phyloP scores from a whole-genome alignment of 1,284 basidiomycete genomes.

The Trametes hirsuta region DNA sequence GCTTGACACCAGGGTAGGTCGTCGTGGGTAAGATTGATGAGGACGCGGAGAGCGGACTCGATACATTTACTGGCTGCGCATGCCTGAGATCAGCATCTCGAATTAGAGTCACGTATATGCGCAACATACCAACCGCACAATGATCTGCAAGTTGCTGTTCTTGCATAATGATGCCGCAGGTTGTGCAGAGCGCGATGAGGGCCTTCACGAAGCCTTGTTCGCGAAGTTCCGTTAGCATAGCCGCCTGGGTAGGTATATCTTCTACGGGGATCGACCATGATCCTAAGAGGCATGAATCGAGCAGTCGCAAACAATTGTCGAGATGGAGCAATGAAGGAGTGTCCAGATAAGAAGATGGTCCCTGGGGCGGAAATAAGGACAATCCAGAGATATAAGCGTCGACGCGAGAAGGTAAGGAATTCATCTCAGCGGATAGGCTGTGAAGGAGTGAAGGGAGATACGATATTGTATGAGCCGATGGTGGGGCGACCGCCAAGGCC shows the following conservation, averaged over 20 bases:
- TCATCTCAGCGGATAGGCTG: slow-evolving; percentile 44
- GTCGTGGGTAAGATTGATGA: slow-evolving; percentile 70
- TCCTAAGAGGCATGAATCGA: slow-evolving; percentile 65
- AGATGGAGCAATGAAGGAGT: slow-evolving; percentile 49
- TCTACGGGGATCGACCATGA: slow-evolving; percentile 47
- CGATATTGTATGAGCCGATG: slow-evolving; percentile 38
- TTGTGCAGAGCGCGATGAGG: slow-evolving; percentile 51
- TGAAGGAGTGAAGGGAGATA: slow-evolving; percentile 37
- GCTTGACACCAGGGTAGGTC: slow-evolving; percentile 55
- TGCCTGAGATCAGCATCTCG: background rate
- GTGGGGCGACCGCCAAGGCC: slow-evolving; percentile 43
- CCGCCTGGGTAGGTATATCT: slow-evolving; percentile 17
- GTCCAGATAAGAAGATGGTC: slow-evolving; percentile 28
- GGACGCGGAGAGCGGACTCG: slow-evolving; percentile 60
- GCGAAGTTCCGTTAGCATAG: slow-evolving; percentile 23
- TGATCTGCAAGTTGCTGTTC: slow-evolving; percentile 27
- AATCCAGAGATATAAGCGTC: slow-evolving; percentile 46
- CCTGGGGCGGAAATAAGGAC: slow-evolving; percentile 38
- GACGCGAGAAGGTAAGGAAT: slow-evolving; percentile 41
- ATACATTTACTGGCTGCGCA: slow-evolving; percentile 49
- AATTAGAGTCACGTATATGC: too few species aligned
- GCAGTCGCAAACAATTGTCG: slow-evolving; percentile 57
- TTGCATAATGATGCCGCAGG: slow-evolving; percentile 37
- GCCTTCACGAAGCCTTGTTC: slow-evolving; percentile 39
- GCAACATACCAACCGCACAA: slow-evolving; percentile 21